phyloP scores from a whole-genome alignment of 2,329 filamentous ascomycete species.

The Microdochium paspali region DNA sequence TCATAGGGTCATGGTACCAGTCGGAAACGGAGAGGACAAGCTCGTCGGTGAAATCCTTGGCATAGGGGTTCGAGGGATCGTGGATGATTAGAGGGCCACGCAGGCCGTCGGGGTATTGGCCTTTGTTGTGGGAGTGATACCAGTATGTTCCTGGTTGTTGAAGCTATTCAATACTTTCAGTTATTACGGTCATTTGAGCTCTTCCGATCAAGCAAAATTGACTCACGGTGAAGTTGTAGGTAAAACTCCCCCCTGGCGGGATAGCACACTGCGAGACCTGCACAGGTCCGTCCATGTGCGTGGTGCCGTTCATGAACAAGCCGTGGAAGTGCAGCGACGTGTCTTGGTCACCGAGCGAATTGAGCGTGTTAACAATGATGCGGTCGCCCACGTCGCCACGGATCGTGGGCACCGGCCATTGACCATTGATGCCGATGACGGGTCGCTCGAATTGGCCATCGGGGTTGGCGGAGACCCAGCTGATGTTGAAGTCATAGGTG shows the following conservation, averaged over 20 bases:
- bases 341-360: slow-evolving; percentile 50
- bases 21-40: slow-evolving; percentile 56
- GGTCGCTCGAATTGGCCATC: slow-evolving; percentile 54
- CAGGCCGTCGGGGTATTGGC: slow-evolving; percentile 63
- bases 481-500: slow-evolving; percentile 57
- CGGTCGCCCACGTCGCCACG: slow-evolving; percentile 53
- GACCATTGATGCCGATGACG: slow-evolving; percentile 66
- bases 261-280: slow-evolving; percentile 59
- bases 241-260: slow-evolving; percentile 52
- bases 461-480: slow-evolving; percentile 64
- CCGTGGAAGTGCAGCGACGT: slow-evolving; percentile 65
- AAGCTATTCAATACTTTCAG: slow-evolving; percentile 2
- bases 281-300: slow-evolving; percentile 61
- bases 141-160: slow-evolving; percentile 67
- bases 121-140: slow-evolving; percentile 64
- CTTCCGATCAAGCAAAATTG: not conserved
- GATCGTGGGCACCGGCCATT: slow-evolving; percentile 65
- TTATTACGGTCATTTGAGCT: not conserved
- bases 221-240: slow-evolving; percentile 58
- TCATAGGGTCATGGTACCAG: slow-evolving; percentile 52
- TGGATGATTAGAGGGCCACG: slow-evolving; percentile 56
- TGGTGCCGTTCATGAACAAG: slow-evolving; percentile 56
- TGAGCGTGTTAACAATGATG: slow-evolving; percentile 48
- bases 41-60: slow-evolving; percentile 58
- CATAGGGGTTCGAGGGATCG: slow-evolving; percentile 51